Evolutionary conservation across 108 stramenopile genomes (phyloP), one percentile per base, ranked within the genome.

Genomic region (Nannochloropsis oceanica): DNA sequence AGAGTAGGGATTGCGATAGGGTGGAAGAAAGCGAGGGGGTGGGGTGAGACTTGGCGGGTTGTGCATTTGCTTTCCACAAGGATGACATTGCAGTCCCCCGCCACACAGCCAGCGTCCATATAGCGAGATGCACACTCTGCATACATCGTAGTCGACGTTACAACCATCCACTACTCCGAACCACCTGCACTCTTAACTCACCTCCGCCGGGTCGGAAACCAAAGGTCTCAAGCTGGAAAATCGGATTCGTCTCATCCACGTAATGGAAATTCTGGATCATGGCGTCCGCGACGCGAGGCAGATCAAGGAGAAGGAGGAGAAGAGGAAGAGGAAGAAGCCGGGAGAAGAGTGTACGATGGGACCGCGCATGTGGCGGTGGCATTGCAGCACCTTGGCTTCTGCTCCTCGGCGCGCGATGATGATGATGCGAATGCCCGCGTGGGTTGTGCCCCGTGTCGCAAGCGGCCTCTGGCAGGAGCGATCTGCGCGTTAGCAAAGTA

Each of bases 151-250:
- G 13, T 11, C 42, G 34, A 9, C 26, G 44, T 43, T 5, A 42
- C 43, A 22, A 91, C 81, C 79, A 27, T 42, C n/a, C 89, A 91
- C 34, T 34, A 34, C 34, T 34, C 34, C 34, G 2, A 1, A 89
- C 83, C 9, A 82, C 80, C 25, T 96, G 94, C 14, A 91, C 92
- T 44, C 96, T 34, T 83, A 94, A 91, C 89, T 92, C 94, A 43
- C 85, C 82, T 11, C 98, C 98, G 25, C 92, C 92, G 2, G 90
- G 87, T 22, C 93, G 84, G 87, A 99, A 97, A 44, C 97, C 97
- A 89, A 96, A 99, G 43, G 90, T 88, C 87, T 92, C 92, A 42
- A 92, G 90, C 79, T 90, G 44, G 85, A 91, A 92, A 26, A 91
- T 42, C 13, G 79, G 42, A 43, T 91, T 83, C 14, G 59, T 25